Evolutionary conservation across 2,329 filamentous ascomycete genomes (phyloP).

Genomic region (Xylaria polymorpha): DNA sequence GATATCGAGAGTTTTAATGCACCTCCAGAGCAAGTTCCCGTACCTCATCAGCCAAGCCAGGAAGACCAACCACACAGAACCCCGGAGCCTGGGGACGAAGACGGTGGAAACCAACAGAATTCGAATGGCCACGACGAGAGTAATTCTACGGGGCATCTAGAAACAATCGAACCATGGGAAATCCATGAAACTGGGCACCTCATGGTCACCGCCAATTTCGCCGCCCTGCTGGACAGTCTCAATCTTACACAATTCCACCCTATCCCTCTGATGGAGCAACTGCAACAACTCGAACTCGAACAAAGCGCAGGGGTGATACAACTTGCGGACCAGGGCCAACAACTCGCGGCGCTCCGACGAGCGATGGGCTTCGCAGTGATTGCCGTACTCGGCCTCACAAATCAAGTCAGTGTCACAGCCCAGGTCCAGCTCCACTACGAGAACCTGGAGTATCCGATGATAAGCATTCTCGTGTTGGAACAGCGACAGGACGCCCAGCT

Average conservation of each 20-base stretch:
- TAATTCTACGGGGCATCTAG: background rate
- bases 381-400: background rate
- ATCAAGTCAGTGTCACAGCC: background rate
- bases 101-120: background rate
- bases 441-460: background rate
- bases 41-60: background rate
- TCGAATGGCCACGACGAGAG: background rate
- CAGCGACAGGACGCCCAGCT: background rate
- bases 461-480: background rate
- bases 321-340: background rate
- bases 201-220: background rate
- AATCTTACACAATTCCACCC: background rate
- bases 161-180: background rate
- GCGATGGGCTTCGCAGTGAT: background rate
- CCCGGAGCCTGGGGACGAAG: background rate
- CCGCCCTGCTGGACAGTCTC: background rate
- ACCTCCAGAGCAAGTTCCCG: background rate
- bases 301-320: background rate
- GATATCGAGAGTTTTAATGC: background rate
- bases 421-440: background rate
- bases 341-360: constrained; percentile 13
- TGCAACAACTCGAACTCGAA: background rate
- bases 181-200: constrained; percentile 5
- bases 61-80: background rate
- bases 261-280: background rate